Evolutionary conservation across 2,329 filamentous ascomycete genomes (phyloP).

Genomic region (Botrytis aclada): DNA sequence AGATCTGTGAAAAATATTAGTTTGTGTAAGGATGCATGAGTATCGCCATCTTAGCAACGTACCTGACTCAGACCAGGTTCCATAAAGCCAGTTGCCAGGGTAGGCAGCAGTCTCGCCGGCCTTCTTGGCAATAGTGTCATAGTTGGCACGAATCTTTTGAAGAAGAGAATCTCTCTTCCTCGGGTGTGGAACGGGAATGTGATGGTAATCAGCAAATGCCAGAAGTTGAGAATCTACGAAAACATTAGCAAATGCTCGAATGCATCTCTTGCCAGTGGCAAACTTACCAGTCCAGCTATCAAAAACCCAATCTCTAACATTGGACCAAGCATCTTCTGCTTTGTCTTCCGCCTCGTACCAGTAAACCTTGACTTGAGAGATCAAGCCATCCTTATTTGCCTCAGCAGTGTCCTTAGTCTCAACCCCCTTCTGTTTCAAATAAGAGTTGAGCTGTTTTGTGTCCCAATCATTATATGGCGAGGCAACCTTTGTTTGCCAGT

Average conservation of each 20-base stretch:
- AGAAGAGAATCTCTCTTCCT: slow-evolving; percentile 80
- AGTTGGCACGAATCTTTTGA: slow-evolving; percentile 73
- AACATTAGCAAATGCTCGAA: background rate
- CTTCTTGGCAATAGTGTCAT: slow-evolving; percentile 73
- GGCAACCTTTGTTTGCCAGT: slow-evolving; percentile 79
- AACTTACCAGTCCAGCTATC: slow-evolving; percentile 55
- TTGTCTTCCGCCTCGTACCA: slow-evolving; percentile 82
- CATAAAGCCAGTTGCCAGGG: slow-evolving; percentile 92
- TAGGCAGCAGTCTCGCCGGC: slow-evolving; percentile 75
- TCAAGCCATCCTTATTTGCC: slow-evolving; percentile 64
- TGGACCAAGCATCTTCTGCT: slow-evolving; percentile 66
- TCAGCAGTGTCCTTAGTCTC: slow-evolving; percentile 65
- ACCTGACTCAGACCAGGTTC: slow-evolving; percentile 77
- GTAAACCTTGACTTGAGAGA: slow-evolving; percentile 65
- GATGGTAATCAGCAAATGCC: slow-evolving; percentile 84
- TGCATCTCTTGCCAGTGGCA: too few relatives aligned
- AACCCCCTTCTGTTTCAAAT: slow-evolving; percentile 68
- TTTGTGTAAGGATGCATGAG: background rate
- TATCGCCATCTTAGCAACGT: slow-evolving; percentile 3
- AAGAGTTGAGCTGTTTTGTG: slow-evolving; percentile 61
- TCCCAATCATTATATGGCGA: slow-evolving; percentile 78
- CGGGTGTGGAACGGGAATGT: slow-evolving; percentile 80
- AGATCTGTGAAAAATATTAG: slow-evolving; percentile 53
- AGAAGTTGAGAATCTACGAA: slow-evolving; percentile 84
- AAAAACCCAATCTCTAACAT: slow-evolving; percentile 86